Evolutionary conservation across 1,284 basidiomycete species (phyloP), one percentile per base, ranked within the genome.

Genomic region (Fomitopsis pinicola): DNA sequence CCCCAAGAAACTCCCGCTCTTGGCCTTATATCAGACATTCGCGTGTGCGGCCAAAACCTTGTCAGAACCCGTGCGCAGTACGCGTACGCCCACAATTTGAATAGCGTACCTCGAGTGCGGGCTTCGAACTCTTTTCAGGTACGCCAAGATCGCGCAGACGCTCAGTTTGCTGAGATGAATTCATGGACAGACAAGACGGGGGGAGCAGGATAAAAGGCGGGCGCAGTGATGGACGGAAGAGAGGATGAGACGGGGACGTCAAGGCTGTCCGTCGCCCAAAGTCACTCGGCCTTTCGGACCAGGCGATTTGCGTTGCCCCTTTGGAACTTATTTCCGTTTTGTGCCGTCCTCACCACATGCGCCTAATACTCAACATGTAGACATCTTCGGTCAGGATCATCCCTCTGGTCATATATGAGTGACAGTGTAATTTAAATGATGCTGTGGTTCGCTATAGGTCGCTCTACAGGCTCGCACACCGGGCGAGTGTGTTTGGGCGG

Each of bases 71-170:
- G 22, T 22, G 22, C 22, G n/a, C 19, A 8, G 28, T 22, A 30
- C 22, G 22, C 22, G 22, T 22, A 22, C 22, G 22, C 26, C 50
- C 55, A 30, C 8, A 3, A 42, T 26, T 45, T 19, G 42, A 45
- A 40, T 44, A 54, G 53, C 42, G 61, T 59, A 65, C 64, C 66
- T 67, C 64, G 26, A 63, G 48, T 22, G 59, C 66, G 44, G 45
- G 55, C 44, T 36, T 59, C 33, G 57, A 60, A 28, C 59, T 60
- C 61, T 52, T 59, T 17, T 62, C 62, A 19, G 59, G 42, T 14
- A 77, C 92, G 88, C 59, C 91, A 88, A 4, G 94, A 94, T 0
- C 95, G 92, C 2, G 94, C 96, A 91, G 91, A 72, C 85, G 91
- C 7, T 86, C 87, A 9, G 84, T 87, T 10, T 80, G 81, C 52